Evolutionary conservation across 2,329 filamentous ascomycete species (phyloP).

Genomic region (Penicillium aurantiogriseum): DNA sequence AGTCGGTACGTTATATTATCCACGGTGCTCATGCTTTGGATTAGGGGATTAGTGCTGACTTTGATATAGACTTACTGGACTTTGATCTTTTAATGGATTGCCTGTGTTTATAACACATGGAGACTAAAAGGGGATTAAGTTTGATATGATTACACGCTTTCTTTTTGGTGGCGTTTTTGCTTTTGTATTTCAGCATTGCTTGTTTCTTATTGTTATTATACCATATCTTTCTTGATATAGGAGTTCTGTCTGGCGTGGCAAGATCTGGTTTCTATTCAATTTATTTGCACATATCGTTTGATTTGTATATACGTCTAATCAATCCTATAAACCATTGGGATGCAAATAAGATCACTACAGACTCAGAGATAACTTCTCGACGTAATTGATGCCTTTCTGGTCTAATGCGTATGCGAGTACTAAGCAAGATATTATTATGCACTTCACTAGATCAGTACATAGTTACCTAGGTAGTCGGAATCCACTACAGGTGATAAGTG

Average conservation of each 20-base stretch:
- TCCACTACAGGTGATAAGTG: too few relatives aligned
- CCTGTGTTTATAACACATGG: not conserved
- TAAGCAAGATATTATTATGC: not conserved
- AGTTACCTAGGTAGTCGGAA: too few relatives aligned
- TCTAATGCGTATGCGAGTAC: not conserved
- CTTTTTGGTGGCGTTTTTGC: not conserved
- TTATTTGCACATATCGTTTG: too few relatives aligned
- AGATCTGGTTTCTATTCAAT: not conserved
- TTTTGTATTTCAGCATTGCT: not conserved
- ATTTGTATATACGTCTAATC: too few relatives aligned
- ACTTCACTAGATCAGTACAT: not conserved
- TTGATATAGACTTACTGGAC: slow-evolving; percentile 13
- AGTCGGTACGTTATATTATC: slow-evolving; percentile 22
- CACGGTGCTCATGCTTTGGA: not conserved
- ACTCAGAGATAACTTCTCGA: not conserved
- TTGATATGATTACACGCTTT: not conserved
- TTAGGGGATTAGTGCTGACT: not conserved
- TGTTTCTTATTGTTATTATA: not conserved
- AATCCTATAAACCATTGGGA: too few relatives aligned
- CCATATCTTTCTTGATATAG: not conserved
- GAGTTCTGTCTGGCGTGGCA: not conserved
- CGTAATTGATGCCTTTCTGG: not conserved
- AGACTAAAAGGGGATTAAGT: not conserved
- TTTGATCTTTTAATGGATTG: not conserved
- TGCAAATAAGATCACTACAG: not conserved